A percentile compares a stretch with the other conserved stretches of the same genome.
These are phyloP conservation scores for Lactifluus volemus DNA, from an alignment of 768 basidiomycete genomes.

Conservation along the genomic window DNA sequence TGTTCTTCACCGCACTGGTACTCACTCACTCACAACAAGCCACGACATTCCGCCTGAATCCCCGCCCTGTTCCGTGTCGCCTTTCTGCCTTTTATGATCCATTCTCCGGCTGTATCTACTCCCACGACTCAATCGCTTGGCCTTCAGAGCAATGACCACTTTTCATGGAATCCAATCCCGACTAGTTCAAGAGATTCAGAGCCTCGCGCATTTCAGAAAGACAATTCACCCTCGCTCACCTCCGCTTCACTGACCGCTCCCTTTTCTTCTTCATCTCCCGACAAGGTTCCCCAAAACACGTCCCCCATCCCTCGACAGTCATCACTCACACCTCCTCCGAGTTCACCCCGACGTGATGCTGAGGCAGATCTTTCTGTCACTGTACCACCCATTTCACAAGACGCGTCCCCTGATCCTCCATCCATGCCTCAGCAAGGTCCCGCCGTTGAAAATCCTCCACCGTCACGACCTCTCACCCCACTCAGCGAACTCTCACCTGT, in stretches of 20 bases:
- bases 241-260: constrained; percentile 1
- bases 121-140: constrained; percentile 19
- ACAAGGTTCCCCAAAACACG: constrained; percentile 2
- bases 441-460: constrained; percentile 13
- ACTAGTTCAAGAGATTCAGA: constrained; percentile 9
- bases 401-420: constrained; percentile 11
- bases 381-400: constrained; percentile 18
- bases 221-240: constrained; percentile 3
- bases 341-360: constrained; percentile 12
- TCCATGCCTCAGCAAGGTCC: constrained; percentile 18
- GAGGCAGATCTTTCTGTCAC: not conserved
- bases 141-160: constrained; percentile 17
- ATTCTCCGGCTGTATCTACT: constrained; percentile 21
- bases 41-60: not conserved
- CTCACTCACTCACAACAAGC: not conserved
- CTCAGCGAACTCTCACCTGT: constrained; percentile 71
- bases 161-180: constrained; percentile 13
- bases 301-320: constrained; percentile 11
- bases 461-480: constrained; percentile 57
- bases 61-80: not conserved
- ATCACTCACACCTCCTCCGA: constrained; percentile 14
- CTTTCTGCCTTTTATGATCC: constrained; percentile 25
- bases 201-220: constrained; percentile 13
- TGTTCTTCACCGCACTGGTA: not conserved
- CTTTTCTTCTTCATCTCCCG: constrained; percentile 4